Evolutionary conservation across 2,329 filamentous ascomycete genomes (phyloP).

Genomic region (Nakataea oryzae): DNA sequence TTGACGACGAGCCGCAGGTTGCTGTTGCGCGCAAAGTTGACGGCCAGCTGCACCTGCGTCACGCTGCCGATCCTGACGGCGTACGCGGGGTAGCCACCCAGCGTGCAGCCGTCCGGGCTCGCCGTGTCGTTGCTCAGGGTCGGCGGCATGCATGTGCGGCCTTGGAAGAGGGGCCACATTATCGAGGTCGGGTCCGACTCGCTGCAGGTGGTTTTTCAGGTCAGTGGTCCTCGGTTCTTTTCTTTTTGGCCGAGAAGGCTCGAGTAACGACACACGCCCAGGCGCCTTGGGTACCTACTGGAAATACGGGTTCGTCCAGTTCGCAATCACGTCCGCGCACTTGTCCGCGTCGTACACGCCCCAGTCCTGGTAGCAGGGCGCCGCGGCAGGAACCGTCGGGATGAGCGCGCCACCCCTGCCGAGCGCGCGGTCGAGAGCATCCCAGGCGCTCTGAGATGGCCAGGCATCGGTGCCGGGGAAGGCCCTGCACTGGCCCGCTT

Average conservation of each 20-base stretch:
- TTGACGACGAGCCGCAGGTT: constrained; percentile 38
- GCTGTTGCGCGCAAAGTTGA: constrained; percentile 33
- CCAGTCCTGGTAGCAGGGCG: constrained; percentile 36
- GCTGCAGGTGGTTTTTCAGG: constrained; percentile 9
- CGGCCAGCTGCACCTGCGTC: constrained; percentile 31
- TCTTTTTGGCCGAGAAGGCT: no score
- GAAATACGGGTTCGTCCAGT: constrained; percentile 22
- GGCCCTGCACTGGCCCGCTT: constrained; percentile 10
- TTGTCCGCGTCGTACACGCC: constrained; percentile 27
- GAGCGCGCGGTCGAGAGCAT: constrained; percentile 38
- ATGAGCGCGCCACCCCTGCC: constrained; percentile 35
- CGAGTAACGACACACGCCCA: no score
- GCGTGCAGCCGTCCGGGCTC: constrained; percentile 18
- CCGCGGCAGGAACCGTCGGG: constrained; percentile 38
- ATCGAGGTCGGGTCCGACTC: constrained; percentile 25
- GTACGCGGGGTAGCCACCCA: constrained; percentile 31
- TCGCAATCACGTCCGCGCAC: constrained; percentile 25
- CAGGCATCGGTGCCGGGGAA: constrained; percentile 41
- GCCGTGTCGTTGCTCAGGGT: constrained; percentile 7
- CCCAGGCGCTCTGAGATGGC: constrained; percentile 36
- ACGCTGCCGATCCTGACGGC: constrained; percentile 29
- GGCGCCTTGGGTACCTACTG: no score
- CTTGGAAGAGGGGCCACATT: constrained; percentile 28
- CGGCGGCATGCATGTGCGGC: constrained; percentile 24
- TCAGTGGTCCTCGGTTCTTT: no score